phyloP scores from a whole-genome alignment of 495 filamentous ascomycete genomes.

The Hyaloscypha variabilis region DNA sequence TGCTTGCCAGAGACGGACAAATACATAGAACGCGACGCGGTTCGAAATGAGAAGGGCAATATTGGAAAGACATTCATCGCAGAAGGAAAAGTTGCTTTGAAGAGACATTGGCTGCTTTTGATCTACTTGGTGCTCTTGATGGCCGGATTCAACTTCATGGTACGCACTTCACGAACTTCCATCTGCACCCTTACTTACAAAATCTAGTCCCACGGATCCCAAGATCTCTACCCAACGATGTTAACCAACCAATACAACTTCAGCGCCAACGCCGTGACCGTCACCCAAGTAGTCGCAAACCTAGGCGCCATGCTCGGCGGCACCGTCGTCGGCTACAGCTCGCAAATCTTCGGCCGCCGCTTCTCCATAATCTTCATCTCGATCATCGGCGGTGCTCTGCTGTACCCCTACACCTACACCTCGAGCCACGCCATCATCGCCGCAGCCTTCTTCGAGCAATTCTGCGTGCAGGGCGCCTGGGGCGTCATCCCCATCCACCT shows the following conservation, averaged over 20 bases:
- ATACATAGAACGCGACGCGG: conserved; percentile 62
- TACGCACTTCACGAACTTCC: conserved; percentile 28
- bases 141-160: conserved; percentile 93
- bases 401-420: conserved; percentile 84
- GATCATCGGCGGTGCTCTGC: conserved; percentile 73
- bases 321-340: conserved; percentile 74
- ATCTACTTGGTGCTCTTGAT: conserved; percentile 82
- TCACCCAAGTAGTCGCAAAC: conserved; percentile 85
- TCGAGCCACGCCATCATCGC: conserved; percentile 63
- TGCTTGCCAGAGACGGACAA: conserved; percentile 75
- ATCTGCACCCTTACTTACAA: conserved; percentile 7
- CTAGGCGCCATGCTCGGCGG: conserved; percentile 79
- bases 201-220: conserved; percentile 78
- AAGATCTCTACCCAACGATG: conserved; percentile 91
- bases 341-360: conserved; percentile 80
- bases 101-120: conserved; percentile 77
- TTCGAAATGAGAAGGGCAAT: conserved; percentile 54
- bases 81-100: conserved; percentile 76
- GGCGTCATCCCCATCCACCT: conserved; percentile 84
- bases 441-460: conserved; percentile 89
- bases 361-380: conserved; percentile 79
- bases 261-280: conserved; percentile 68
- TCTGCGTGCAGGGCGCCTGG: conserved; percentile 88
- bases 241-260: conserved; percentile 78
- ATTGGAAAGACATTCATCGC: conserved; percentile 64